These are phyloP conservation scores for Nemania serpens DNA, from an alignment of 2,329 filamentous ascomycete genomes.

Conservation along the genomic window DNA sequence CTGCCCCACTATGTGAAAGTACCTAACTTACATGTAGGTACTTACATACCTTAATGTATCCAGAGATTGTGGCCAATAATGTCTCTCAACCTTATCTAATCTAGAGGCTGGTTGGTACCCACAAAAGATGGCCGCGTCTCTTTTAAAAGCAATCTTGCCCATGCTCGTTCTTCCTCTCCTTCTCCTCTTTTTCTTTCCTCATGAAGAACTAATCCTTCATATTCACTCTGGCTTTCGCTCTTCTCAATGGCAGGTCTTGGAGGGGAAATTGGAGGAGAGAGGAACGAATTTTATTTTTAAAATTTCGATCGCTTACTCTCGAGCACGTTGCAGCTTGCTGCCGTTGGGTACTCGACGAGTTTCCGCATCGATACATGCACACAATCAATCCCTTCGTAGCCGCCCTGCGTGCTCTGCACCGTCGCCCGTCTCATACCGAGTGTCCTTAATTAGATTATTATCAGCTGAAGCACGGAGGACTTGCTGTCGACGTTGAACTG, in stretches of 20 bases:
- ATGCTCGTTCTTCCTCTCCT: slow-evolving; percentile 20
- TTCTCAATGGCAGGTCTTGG: slow-evolving; percentile 61
- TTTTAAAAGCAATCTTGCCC: background rate
- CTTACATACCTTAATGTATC: no score
- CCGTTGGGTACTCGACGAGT: slow-evolving; percentile 45
- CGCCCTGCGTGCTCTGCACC: background rate
- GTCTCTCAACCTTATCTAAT: no score
- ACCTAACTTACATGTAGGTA: no score
- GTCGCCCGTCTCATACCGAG: no score
- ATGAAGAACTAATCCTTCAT: slow-evolving; percentile 57
- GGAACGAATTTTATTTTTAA: slow-evolving; percentile 45
- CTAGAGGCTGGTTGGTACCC: no score
- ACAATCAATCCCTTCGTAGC: background rate
- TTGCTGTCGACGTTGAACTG: no score
- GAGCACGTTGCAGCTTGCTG: slow-evolving; percentile 46
- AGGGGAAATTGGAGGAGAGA: slow-evolving; percentile 74
- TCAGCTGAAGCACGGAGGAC: no score
- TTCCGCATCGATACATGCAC: slow-evolving; percentile 44
- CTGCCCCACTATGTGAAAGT: no score
- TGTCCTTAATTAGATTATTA: no score
- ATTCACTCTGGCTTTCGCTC: slow-evolving; percentile 69
- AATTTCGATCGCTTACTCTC: slow-evolving; percentile 63
- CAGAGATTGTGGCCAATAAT: no score
- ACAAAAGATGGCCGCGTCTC: no score
- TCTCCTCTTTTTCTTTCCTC: slow-evolving; percentile 42